These are phyloP conservation scores for Dictyostelium discoideum DNA, from an alignment of 78 protist species.

Conservation along the genomic window DNA sequence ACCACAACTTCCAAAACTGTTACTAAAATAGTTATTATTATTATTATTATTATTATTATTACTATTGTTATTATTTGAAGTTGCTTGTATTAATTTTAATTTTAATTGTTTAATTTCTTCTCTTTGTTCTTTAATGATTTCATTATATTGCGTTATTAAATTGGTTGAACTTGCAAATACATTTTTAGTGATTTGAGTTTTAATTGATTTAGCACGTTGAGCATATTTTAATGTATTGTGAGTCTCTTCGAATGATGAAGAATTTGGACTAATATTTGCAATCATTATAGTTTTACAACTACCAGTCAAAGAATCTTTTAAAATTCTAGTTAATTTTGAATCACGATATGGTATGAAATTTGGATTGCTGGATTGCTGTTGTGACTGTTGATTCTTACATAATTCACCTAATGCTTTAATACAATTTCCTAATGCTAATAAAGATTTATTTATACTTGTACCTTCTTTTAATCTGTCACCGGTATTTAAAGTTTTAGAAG, in stretches of 20 bases:
- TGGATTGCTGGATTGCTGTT: background rate
- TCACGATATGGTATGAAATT: constrained; percentile 95
- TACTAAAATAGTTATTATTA: background rate
- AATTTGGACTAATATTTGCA: constrained; percentile 91
- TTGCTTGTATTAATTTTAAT: constrained; percentile 20
- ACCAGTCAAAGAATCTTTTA: constrained; percentile 98
- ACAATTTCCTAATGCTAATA: constrained; percentile 97
- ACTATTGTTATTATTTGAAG: background rate
- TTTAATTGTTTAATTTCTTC: constrained; percentile 69
- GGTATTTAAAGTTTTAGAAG: constrained; percentile 84
- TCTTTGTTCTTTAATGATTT: constrained; percentile 73
- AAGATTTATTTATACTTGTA: constrained; percentile 96
- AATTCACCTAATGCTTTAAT: constrained; percentile 92
- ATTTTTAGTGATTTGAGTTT: constrained; percentile 67
- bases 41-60: background rate
- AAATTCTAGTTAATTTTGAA: constrained; percentile 97
- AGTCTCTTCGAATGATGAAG: constrained; percentile 92
- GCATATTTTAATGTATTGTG: constrained; percentile 97
- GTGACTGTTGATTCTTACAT: background rate
- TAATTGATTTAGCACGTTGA: constrained; percentile 89
- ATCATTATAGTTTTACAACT: constrained; percentile 96
- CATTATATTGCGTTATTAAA: constrained; percentile 68
- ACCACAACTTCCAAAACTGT: background rate
- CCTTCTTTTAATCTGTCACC: constrained; percentile 93
- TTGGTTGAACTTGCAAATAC: constrained; percentile 53